phyloP scores from a whole-genome alignment of 208 protist genomes.

The Leishmania braziliensis region DNA sequence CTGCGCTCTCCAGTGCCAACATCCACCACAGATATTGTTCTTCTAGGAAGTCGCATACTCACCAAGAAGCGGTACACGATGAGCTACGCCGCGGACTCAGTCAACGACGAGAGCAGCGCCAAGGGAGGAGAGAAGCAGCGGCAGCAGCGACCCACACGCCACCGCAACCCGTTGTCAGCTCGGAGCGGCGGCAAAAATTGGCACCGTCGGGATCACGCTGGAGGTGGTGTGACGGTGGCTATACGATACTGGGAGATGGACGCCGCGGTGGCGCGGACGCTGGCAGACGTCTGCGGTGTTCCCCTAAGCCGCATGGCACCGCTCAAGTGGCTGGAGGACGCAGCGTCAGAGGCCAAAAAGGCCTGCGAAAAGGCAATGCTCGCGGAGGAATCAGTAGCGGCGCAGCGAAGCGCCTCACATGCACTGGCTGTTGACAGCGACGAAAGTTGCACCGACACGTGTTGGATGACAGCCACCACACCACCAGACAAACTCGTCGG shows the following conservation, averaged over 20 bases:
- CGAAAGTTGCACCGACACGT: background rate
- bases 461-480: slow-evolving; percentile 10
- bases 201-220: background rate
- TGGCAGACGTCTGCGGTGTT: slow-evolving; percentile 35
- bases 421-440: background rate
- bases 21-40: slow-evolving; percentile 61
- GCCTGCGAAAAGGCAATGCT: slow-evolving; percentile 2
- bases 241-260: slow-evolving; percentile 31
- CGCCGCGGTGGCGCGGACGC: slow-evolving; percentile 15
- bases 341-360: slow-evolving; percentile 8
- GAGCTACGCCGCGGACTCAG: background rate
- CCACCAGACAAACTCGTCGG: slow-evolving; percentile 16
- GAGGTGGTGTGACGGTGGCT: background rate
- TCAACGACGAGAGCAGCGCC: background rate
- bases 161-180: background rate
- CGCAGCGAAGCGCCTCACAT: background rate
- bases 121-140: background rate
- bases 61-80: slow-evolving; percentile 16
- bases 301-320: slow-evolving; percentile 26
- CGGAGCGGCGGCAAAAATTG: background rate
- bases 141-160: background rate
- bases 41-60: slow-evolving; percentile 62
- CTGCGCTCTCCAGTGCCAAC: slow-evolving; percentile 58
- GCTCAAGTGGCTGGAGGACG: slow-evolving; percentile 43
- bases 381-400: background rate